Percentiles rank a stretch among this genome's conserved stretches.
Conservation (phyloP, 768 basidiomycete genomes). For the Kwoniella sp. region DNA sequence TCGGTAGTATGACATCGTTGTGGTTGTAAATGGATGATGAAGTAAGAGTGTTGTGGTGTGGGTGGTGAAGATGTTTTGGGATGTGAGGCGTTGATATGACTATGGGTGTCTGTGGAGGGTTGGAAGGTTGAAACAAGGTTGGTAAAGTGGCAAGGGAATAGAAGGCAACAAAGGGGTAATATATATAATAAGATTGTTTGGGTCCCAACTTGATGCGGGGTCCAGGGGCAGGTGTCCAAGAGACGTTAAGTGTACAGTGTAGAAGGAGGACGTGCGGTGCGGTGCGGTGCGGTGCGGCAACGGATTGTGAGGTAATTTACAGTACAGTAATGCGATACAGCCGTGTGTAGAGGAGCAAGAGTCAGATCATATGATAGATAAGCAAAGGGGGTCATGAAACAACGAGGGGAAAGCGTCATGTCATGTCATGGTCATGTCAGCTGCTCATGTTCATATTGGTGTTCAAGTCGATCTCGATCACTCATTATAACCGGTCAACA, state of each 20-base stretch:
- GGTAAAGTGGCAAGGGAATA: background rate
- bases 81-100: background rate
- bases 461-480: background rate
- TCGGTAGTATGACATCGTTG: slow-evolving; percentile 21
- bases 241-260: background rate
- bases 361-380: background rate
- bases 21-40: background rate
- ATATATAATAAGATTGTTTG: background rate
- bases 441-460: background rate
- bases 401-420: background rate
- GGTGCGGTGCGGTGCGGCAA: background rate
- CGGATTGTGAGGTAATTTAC: too few species aligned
- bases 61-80: background rate
- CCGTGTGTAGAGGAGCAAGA: background rate
- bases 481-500: background rate
- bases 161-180: background rate
- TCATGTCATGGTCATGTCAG: background rate
- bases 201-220: background rate
- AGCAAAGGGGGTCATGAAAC: background rate
- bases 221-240: background rate
- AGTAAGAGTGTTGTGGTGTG: background rate
- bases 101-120: background rate
- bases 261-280: background rate
- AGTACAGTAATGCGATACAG: background rate
- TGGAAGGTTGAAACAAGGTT: background rate